A percentile compares a stretch with the other conserved stretches of the same genome.
phyloP scores from a whole-genome alignment of 2,329 filamentous ascomycete genomes.

The Venturia oleaginea region DNA sequence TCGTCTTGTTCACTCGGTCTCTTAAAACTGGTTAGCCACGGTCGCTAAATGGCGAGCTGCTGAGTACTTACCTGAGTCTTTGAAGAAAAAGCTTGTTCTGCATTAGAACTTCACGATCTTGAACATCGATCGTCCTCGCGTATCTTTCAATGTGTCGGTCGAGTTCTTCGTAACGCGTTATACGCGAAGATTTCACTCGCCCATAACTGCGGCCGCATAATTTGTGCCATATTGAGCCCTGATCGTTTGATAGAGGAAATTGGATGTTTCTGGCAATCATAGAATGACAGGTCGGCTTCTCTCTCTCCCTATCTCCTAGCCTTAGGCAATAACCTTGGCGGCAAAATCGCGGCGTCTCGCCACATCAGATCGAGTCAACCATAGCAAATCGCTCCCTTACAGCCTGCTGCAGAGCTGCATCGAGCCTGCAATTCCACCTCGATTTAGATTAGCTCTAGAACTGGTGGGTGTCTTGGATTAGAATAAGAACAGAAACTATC shows the following conservation, averaged over 20 bases:
- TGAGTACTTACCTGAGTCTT: conserved; percentile 11
- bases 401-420: too few species aligned
- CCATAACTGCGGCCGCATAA: not conserved
- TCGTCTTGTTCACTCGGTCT: conserved; percentile 1
- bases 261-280: not conserved
- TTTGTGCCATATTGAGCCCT: not conserved
- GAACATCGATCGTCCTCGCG: not conserved
- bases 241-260: not conserved
- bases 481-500: not conserved
- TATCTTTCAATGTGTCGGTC: not conserved
- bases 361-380: not conserved
- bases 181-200: conserved; percentile 4
- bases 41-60: not conserved
- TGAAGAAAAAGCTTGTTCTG: conserved; percentile 8
- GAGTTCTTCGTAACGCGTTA: conserved; percentile 9
- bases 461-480: not conserved
- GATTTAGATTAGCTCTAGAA: not conserved
- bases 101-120: conserved; percentile 5
- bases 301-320: not conserved
- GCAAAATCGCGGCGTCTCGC: not conserved
- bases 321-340: not conserved
- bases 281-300: too few species aligned
- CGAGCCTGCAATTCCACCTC: not conserved
- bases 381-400: too few species aligned
- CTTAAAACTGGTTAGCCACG: conserved; percentile 5